Evolutionary conservation across 1,284 basidiomycete genomes (phyloP), one percentile per base, ranked within the genome.

Genomic region (Cryptococcus maquisensis): DNA sequence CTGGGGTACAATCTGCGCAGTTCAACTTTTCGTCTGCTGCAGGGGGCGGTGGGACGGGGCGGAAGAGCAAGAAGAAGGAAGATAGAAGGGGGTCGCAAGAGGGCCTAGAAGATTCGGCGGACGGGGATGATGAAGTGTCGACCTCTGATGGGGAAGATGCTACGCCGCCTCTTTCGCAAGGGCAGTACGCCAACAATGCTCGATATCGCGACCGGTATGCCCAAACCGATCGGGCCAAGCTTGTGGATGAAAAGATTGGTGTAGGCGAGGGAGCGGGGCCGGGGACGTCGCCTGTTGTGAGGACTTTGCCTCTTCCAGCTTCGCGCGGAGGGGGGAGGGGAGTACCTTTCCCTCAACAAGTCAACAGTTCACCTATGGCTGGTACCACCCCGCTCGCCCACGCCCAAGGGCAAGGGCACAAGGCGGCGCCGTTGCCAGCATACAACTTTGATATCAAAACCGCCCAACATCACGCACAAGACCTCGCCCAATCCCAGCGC

Each of bases 211-310:
- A 73, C 59, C 54, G 64, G 23, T 54, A 49, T 3, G 59, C 61
- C 0, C 73, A 74, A 52, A 74, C 73, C 0, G 71, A 72, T 15
- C 39, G 36, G 3, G 42, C 62, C 0, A 42, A 44, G 13, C 41
- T 56, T 47, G 38, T 35, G 6, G 70, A 74, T 47, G 67, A 63
- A 3, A 66, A 63, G 42, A 68, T 69, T 1, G 71, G 73, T 54
- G 63, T 64, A 26, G 24, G 43, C 7, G 21, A 24, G 1, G 9
- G 42, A 21, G 28, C 47, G n/a, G n/a, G 41, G 26, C 4, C 5
- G 28, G 6, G 24, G 42, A 26, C 35, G 15, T 18, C 39, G 20
- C 32, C 50, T 38, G 43, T n/a, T 4, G 16, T 28, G n/a, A 45
- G n/a, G 20, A 48, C 28, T 13, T 12, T 48, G 28, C 47, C 36